These are phyloP conservation scores for Boletus coccyginus DNA, from an alignment of 768 basidiomycete genomes.

Conservation along the genomic window DNA sequence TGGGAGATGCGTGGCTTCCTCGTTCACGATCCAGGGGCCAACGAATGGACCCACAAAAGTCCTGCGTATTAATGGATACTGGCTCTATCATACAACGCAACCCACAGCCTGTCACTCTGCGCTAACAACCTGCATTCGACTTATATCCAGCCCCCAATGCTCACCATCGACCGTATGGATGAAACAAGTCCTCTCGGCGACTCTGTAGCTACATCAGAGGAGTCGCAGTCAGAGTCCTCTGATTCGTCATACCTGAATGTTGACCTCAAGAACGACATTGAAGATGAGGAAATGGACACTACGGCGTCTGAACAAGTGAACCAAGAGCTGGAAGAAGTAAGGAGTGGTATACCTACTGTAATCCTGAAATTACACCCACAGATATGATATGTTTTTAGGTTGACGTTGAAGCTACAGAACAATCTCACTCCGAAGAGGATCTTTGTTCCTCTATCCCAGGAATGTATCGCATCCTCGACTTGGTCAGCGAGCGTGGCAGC, in stretches of 20 bases:
- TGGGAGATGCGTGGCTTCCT: constrained; percentile 11
- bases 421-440: constrained; percentile 15
- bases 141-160: constrained; percentile 1
- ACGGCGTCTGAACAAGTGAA: neutral
- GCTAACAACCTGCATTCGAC: neutral
- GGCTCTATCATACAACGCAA: neutral
- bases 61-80: constrained; percentile 5
- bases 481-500: constrained; percentile 48
- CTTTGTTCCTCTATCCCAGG: constrained; percentile 36
- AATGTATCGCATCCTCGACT: constrained; percentile 50
- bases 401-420: constrained; percentile 14
- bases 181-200: constrained; percentile 1
- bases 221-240: constrained; percentile 14
- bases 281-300: constrained; percentile 13
- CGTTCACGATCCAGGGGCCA: neutral
- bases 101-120: neutral
- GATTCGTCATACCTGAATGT: constrained; percentile 21
- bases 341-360: neutral
- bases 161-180: constrained; percentile 4
- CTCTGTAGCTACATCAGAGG: constrained; percentile 1
- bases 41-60: constrained; percentile 17
- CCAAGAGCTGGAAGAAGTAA: constrained; percentile 17
- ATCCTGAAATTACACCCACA: neutral
- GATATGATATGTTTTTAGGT: constrained; percentile 4
- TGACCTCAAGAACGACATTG: constrained; percentile 8